Conservation (phyloP, 2,329 filamentous ascomycete species). For the Rutstroemia sydowiana region DNA sequence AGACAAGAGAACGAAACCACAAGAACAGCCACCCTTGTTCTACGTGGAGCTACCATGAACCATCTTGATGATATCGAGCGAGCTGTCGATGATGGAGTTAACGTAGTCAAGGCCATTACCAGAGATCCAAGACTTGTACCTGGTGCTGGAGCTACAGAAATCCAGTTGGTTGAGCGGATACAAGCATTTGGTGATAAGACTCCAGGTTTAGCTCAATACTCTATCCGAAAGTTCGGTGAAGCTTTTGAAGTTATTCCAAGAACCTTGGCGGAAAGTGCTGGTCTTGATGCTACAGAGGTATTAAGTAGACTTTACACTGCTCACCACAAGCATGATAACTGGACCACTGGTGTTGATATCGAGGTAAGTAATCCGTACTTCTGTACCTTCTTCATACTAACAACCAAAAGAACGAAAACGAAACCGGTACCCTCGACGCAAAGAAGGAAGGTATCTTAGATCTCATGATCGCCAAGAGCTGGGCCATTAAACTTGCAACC, state of each 20-base stretch:
- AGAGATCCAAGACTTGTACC: slow-evolving; percentile 86
- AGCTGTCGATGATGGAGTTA: slow-evolving; percentile 95
- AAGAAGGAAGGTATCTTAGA: slow-evolving; percentile 86
- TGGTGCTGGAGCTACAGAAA: slow-evolving; percentile 88
- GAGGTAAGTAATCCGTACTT: slow-evolving; percentile 46
- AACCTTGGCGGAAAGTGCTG: slow-evolving; percentile 88
- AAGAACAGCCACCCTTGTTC: slow-evolving; percentile 85
- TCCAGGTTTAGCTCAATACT: slow-evolving; percentile 86
- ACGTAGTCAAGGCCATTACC: slow-evolving; percentile 97
- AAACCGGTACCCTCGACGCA: slow-evolving; percentile 75
- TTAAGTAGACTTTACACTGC: slow-evolving; percentile 87
- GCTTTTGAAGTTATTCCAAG: slow-evolving; percentile 96
- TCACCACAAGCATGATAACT: slow-evolving; percentile 81
- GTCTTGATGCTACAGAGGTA: slow-evolving; percentile 94
- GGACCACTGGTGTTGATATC: slow-evolving; percentile 89
- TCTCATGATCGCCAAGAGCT: slow-evolving; percentile 83
- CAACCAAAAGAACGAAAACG: slow-evolving; percentile 57
- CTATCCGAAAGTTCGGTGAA: slow-evolving; percentile 95
- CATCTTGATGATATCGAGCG: slow-evolving; percentile 95
- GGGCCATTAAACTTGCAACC: slow-evolving; percentile 95
- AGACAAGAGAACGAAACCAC: slow-evolving; percentile 91
- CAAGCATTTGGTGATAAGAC: slow-evolving; percentile 87
- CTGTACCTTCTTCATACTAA: background rate
- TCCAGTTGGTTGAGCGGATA: slow-evolving; percentile 88
- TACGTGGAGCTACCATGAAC: slow-evolving; percentile 94